Conservation (phyloP, 306 rosid genomes). For the Cicer chorassanicum region DNA sequence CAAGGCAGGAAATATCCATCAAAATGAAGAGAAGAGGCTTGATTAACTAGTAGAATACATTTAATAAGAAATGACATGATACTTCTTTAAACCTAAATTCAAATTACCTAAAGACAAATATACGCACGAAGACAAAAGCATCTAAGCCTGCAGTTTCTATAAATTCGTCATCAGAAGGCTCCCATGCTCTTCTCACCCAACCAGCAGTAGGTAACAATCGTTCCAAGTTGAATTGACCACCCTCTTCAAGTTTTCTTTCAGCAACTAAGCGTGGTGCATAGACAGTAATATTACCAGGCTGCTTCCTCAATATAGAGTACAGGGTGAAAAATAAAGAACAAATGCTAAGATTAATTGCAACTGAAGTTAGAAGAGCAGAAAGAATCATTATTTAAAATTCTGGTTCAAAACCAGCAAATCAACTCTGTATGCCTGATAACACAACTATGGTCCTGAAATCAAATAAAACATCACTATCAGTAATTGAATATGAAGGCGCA, state of each 20-base stretch:
- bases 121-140: conserved; percentile 79
- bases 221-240: conserved; percentile 54
- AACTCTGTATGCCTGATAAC: conserved; percentile 34
- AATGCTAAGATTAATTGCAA: conserved; percentile 79
- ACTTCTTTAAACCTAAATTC: conserved; percentile 17
- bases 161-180: conserved; percentile 68
- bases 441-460: conserved; percentile 39
- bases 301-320: conserved; percentile 71
- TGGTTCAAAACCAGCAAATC: conserved; percentile 44
- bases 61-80: conserved; percentile 10
- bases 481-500: conserved; percentile 29
- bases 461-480: conserved; percentile 33
- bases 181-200: conserved; percentile 79
- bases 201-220: conserved; percentile 58
- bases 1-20: conserved; percentile 25
- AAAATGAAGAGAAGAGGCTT: conserved; percentile 1
- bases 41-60: conserved; percentile 1
- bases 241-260: conserved; percentile 38
- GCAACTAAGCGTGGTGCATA: conserved; percentile 71
- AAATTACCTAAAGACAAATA: conserved; percentile 71
- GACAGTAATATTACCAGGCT: conserved; percentile 60
- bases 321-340: conserved; percentile 66
- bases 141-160: conserved; percentile 65
- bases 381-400: conserved; percentile 59
- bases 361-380: conserved; percentile 79